Evolutionary conservation across 1,284 basidiomycete genomes (phyloP).

Genomic region (Flammula alnicola): DNA sequence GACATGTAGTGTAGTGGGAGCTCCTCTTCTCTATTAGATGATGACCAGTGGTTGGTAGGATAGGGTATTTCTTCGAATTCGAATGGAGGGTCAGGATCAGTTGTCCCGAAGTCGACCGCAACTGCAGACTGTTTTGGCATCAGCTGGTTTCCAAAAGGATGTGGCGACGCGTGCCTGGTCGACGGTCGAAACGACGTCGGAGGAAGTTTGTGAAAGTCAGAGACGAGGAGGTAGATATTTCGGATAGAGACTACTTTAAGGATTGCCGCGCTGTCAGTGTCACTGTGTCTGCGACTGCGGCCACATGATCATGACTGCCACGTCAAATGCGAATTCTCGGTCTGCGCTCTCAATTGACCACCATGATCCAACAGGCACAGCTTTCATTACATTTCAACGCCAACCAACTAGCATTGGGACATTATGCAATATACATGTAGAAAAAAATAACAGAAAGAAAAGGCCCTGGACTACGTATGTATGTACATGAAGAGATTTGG

Average conservation of each 20-base stretch:
- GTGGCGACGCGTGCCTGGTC: slow-evolving; percentile 18
- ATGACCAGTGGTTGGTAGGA: slow-evolving; percentile 45
- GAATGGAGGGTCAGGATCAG: slow-evolving; percentile 56
- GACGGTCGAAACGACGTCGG: slow-evolving; percentile 19
- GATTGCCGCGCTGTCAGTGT: slow-evolving; percentile 9
- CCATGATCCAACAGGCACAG: background rate
- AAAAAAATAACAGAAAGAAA: slow-evolving; percentile 23
- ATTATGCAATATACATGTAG: slow-evolving; percentile 27
- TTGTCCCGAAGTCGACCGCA: slow-evolving; percentile 70
- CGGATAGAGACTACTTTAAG: slow-evolving; percentile 13
- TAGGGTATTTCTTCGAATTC: slow-evolving; percentile 76
- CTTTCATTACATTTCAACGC: background rate
- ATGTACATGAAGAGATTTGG: slow-evolving; percentile 22
- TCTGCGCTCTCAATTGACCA: slow-evolving; percentile 12
- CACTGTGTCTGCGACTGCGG: slow-evolving; percentile 9
- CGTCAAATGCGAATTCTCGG: slow-evolving; percentile 22
- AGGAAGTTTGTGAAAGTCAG: slow-evolving; percentile 6
- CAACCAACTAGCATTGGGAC: slow-evolving; percentile 15
- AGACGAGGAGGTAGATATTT: slow-evolving; percentile 8
- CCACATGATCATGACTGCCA: slow-evolving; percentile 27
- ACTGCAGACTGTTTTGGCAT: slow-evolving; percentile 67
- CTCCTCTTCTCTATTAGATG: slow-evolving; percentile 50
- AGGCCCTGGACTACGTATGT: slow-evolving; percentile 18
- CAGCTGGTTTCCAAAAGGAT: slow-evolving; percentile 31
- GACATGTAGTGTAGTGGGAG: slow-evolving; percentile 73